Evolutionary conservation across 169 alveolate genomes (phyloP), one percentile per base, ranked within the genome.

Genomic region (Pseudocohnilembus persalinus): DNA sequence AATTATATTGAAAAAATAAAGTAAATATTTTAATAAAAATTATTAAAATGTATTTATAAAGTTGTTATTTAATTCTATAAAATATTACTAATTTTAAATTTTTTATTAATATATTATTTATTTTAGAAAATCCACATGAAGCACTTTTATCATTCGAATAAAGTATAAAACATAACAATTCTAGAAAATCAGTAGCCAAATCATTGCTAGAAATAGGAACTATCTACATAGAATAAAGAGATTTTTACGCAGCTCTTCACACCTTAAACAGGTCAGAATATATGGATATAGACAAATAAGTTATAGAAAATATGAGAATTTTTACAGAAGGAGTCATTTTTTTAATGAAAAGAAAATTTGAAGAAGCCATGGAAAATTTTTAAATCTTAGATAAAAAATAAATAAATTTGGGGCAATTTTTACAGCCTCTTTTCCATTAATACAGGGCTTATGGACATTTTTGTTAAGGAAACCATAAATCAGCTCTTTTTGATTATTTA

Each of bases 321-420:
- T 86, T 86, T 65, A 86, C 90, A 15, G 90, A 86, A 81, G 90
- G 87, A 30, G 90, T 79, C 6, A 86, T 86, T 25, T 86, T 86
- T 30, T 75, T 86, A 20, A 86, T 86, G 90, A 86, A 86, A 29
- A 35, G 87, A 29, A 86, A 86, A 74, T 86, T 77, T 25, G n/a
- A 79, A 28, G 90, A 86, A 29, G 80, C 81, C 1, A 49, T 86
- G 29, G 75, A 74, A 11, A 80, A 80, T 74, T 86, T 86, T 63
- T 29, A 81, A 30, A 35, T 30, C 49, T 80, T 86, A 6, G 63
- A 74, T 31, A 74, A 29, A 34, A 74, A 86, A 20, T 20, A 49
- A 31, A 77, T 49, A 64, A 49, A 65, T 31, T 74, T 86, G 31
- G 83, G 83, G 30, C 83, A 79, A 74, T 86, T 80, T 74, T 74